These are phyloP conservation scores for Venturia nashicola DNA, from an alignment of 2,329 filamentous ascomycete species.

Conservation along the genomic window DNA sequence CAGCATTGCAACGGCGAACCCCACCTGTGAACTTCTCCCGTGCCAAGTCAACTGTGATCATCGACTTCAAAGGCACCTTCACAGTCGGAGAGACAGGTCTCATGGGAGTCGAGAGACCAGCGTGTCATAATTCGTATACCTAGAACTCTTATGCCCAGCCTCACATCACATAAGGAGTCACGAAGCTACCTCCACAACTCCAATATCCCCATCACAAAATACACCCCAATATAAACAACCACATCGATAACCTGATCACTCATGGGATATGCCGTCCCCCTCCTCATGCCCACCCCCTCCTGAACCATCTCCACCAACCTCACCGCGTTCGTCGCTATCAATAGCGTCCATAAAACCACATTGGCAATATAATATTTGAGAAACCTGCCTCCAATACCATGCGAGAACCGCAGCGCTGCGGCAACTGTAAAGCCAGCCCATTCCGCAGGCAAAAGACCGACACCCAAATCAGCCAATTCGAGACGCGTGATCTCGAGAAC, in stretches of 20 bases:
- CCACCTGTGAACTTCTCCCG: no score
- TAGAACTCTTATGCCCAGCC: background rate
- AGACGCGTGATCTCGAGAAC: background rate
- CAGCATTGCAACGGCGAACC: no score
- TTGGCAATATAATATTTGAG: background rate
- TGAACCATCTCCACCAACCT: background rate
- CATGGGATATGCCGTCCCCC: background rate
- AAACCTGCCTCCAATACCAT: background rate
- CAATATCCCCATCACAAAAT: background rate
- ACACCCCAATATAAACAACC: background rate
- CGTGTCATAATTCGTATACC: background rate
- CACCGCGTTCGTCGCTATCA: background rate
- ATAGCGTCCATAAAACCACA: background rate
- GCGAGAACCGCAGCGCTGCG: background rate
- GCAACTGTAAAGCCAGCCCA: background rate
- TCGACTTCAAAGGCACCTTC: background rate
- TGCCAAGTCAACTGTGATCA: background rate
- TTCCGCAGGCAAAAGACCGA: background rate
- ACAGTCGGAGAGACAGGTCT: background rate
- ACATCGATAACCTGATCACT: constrained; percentile 1
- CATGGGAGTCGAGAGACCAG: no score
- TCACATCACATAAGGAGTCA: background rate
- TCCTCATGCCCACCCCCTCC: background rate
- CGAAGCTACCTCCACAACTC: background rate
- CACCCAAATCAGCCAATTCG: background rate